Percentiles rank a stretch among this genome's conserved stretches.
These are phyloP conservation scores for Kuraishia hungarica DNA, from an alignment of 805 yeast genomes.

Conservation along the genomic window DNA sequence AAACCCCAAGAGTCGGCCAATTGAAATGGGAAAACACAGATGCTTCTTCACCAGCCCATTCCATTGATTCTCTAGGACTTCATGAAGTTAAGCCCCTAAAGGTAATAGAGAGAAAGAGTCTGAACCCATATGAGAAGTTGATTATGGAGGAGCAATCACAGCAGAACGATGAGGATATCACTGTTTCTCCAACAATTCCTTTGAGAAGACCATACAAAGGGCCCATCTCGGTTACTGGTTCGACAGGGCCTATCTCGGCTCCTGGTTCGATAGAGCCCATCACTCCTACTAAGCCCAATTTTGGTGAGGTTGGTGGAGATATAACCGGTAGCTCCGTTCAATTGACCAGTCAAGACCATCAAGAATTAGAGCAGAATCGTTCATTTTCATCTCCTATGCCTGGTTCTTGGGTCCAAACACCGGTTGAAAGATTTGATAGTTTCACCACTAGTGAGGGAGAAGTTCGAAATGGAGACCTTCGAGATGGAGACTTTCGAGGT, in stretches of 20 bases:
- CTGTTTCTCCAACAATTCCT: neutral
- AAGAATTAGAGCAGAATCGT: neutral
- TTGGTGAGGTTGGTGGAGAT: too few relatives aligned
- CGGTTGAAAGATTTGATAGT: neutral
- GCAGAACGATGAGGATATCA: neutral
- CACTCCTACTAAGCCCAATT: neutral
- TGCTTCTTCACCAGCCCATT: constrained; percentile 8
- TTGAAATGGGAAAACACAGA: neutral
- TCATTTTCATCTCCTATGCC: constrained; percentile 1
- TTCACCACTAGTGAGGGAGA: neutral
- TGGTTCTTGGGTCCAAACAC: neutral
- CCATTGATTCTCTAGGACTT: constrained; percentile 9
- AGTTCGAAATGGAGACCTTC: too few relatives aligned
- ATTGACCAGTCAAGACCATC: too few relatives aligned
- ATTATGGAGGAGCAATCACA: neutral
- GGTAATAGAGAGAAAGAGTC: neutral
- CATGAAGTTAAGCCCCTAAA: constrained; percentile 6
- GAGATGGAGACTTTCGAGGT: too few relatives aligned
- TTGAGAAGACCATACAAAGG: neutral
- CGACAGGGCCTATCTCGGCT: neutral
- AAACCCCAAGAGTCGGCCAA: neutral
- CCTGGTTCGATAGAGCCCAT: neutral
- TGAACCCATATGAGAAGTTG: neutral
- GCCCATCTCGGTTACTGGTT: neutral
- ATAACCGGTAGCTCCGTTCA: too few relatives aligned